Conservation (phyloP, 495 filamentous ascomycete species). For the Hypoxylon lenormandii region DNA sequence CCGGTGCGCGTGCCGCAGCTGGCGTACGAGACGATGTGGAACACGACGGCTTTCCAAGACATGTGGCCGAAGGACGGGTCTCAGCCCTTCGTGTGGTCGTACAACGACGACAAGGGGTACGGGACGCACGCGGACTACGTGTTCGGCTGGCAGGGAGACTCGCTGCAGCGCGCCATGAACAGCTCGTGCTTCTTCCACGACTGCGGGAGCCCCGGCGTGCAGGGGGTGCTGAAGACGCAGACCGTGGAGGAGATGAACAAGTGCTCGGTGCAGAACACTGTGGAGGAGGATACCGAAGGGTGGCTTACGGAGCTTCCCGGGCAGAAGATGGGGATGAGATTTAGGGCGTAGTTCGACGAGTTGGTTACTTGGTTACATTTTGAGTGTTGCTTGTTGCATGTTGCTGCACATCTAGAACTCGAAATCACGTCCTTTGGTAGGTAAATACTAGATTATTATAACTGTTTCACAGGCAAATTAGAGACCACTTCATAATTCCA, state of each 20-base stretch:
- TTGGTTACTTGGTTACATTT: not conserved
- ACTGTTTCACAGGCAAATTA: too few species aligned
- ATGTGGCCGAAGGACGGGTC: constrained; percentile 60
- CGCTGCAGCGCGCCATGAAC: constrained; percentile 59
- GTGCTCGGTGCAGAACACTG: constrained; percentile 57
- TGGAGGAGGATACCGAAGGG: constrained; percentile 59
- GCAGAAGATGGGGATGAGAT: constrained; percentile 34
- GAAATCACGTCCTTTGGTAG: not conserved
- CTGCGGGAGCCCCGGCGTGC: constrained; percentile 54
- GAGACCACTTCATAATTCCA: too few species aligned
- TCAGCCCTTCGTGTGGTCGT: constrained; percentile 62
- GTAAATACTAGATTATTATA: too few species aligned
- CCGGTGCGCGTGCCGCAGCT: constrained; percentile 62
- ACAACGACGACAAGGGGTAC: constrained; percentile 58
- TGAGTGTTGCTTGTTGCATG: not conserved
- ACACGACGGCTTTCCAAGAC: constrained; percentile 57
- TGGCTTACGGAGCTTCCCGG: constrained; percentile 49
- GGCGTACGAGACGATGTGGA: constrained; percentile 65
- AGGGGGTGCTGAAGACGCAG: constrained; percentile 58
- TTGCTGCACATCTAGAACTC: not conserved
- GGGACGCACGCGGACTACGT: constrained; percentile 62
- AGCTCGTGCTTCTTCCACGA: constrained; percentile 58
- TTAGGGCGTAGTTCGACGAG: not conserved
- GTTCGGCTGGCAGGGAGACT: constrained; percentile 62
- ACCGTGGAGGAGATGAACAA: constrained; percentile 57